Base-by-base conservation (phyloP, 2,329 filamentous ascomycete species). In the Coniella lustricola region DNA sequence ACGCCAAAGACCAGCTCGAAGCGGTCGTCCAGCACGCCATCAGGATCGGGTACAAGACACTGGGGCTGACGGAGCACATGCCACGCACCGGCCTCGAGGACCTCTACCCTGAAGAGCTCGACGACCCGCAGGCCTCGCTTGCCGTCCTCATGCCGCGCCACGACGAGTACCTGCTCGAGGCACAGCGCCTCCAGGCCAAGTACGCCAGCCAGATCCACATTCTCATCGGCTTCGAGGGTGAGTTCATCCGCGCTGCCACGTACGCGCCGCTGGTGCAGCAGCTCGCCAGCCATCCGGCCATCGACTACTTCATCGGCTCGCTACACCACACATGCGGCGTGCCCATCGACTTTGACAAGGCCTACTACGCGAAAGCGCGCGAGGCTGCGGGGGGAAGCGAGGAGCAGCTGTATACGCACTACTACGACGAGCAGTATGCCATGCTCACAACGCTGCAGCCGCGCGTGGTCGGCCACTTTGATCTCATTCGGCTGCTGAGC, bases 41-140 rank as follows among this genome's bases (percentile, higher is more conserved):
- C 57, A 67, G 75, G 41, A 76, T 85, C 53, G 84, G 85, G 37
- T 93, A 94, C 77, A 80, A 82, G 54, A 85, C 85, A 17, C 90
- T 96, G 62, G 89, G 85, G 18, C 68, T 98, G 50, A 95, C 90
- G 1, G 93, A 98, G 68, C 93, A 98, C 67, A 97, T 98, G 81
- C 90, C 91, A 7, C 85, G 91, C 31, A 79, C 81, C 40, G 70
- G 81, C 43, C 66, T 75, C 32, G 71, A 77, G 49, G 91, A 98
- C 67, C 76, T 95, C 46, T 98, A 98, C 64, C 93, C 93, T 0
- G 91, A 95, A 72, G 93, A 98, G 76, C 67, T 74, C 66, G 74
- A 65, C 59, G 63, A 78, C 59, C 71, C 74, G 3, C 57, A 72
- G 39, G 66, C 64, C 21, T 69, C 70, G 29, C 69, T 84, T 33